Percentiles rank a stretch among this genome's conserved stretches.
phyloP scores from a whole-genome alignment of 1,139 yeast genomes.

The Taphrina populina region DNA sequence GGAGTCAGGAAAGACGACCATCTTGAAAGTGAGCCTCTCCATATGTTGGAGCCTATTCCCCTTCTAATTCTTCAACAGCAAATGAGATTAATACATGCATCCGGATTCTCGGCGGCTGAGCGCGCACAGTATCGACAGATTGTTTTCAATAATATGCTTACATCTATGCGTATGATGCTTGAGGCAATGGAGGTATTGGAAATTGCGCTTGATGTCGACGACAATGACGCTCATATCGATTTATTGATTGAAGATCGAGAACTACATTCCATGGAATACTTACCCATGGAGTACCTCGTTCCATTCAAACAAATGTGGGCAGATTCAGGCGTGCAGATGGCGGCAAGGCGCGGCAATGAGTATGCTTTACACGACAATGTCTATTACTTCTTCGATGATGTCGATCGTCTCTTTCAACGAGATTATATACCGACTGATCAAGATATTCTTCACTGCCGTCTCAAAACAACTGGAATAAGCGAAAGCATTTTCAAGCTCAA shows the following conservation, averaged over 20 bases:
- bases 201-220: constrained; percentile 35
- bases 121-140: constrained; percentile 77
- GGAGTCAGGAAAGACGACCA: constrained; percentile 94
- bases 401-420: constrained; percentile 51
- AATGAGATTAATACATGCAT: constrained; percentile 77
- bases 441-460: constrained; percentile 84
- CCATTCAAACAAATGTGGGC: constrained; percentile 52
- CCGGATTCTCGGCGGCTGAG: constrained; percentile 79
- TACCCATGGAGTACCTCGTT: constrained; percentile 39
- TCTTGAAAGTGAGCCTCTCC: constrained; percentile 68
- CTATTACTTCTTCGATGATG: constrained; percentile 49
- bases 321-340: constrained; percentile 59
- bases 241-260: constrained; percentile 38
- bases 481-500: constrained; percentile 76
- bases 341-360: constrained; percentile 64
- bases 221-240: constrained; percentile 34
- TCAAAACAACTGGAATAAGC: constrained; percentile 93
- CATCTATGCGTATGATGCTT: constrained; percentile 78
- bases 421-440: constrained; percentile 70
- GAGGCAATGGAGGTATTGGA: constrained; percentile 44
- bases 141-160: constrained; percentile 89
- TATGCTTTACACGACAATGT: constrained; percentile 89
- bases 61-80: too few species aligned
- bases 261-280: constrained; percentile 35
- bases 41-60: too few species aligned